Evolutionary conservation across 306 rosid species (phyloP).

Genomic region (Cucurbita pepo): DNA sequence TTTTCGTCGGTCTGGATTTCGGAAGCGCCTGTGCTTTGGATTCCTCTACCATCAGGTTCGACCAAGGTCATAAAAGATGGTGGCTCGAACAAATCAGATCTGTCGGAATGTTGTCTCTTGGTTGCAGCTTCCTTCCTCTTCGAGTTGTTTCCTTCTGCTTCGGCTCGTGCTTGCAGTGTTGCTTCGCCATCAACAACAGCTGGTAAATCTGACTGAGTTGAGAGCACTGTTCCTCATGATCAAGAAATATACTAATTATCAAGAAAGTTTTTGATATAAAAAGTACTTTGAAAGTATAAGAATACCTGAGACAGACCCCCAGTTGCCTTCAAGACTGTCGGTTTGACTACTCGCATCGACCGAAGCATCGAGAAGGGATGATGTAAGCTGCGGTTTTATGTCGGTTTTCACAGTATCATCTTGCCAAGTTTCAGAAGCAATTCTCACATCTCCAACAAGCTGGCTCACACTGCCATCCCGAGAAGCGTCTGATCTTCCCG

Average conservation of each 20-base stretch:
- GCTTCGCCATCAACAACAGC: conserved; percentile 29
- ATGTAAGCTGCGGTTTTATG: conserved; percentile 17
- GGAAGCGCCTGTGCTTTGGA: conserved; percentile 17
- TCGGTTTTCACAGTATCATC: conserved; percentile 19
- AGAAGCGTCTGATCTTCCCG: conserved; percentile 12
- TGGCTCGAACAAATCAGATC: conserved; percentile 48
- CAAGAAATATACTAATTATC: not conserved
- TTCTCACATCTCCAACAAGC: conserved; percentile 19
- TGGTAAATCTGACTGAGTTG: conserved; percentile 51
- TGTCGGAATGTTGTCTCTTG: conserved; percentile 25
- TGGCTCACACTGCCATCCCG: conserved; percentile 14
- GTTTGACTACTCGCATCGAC: conserved; percentile 46
- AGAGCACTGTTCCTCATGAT: conserved; percentile 43
- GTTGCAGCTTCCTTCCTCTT: conserved; percentile 16
- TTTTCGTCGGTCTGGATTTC: conserved; percentile 24
- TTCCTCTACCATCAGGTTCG: conserved; percentile 19
- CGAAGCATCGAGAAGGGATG: conserved; percentile 35
- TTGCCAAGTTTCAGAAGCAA: conserved; percentile 20
- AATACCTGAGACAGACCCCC: conserved; percentile 92
- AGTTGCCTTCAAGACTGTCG: conserved; percentile 69
- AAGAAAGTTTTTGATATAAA: not conserved
- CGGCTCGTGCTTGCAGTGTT: conserved; percentile 8
- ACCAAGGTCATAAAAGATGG: conserved; percentile 85
- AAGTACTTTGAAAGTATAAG: not conserved
- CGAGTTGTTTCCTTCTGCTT: conserved; percentile 15